Base-by-base conservation (phyloP, 495 filamentous ascomycete species). In the Staphylotrichum tortipilum region DNA sequence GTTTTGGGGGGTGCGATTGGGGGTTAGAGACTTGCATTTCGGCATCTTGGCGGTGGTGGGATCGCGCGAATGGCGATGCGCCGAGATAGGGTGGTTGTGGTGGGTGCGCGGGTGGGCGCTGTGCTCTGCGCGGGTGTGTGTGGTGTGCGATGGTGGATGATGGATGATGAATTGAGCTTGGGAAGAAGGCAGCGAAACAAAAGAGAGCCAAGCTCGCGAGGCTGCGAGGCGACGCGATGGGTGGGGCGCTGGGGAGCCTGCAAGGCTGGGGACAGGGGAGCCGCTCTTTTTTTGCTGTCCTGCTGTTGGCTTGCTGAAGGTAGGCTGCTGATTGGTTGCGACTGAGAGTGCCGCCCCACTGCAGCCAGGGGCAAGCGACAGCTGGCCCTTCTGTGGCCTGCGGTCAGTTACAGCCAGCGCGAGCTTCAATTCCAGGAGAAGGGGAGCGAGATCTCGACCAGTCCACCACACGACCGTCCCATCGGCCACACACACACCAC, bases 41-140 rank as follows among this genome's bases (percentile, higher is more conserved):
- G 72, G 72, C 72, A 76, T 75, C 40, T 65, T 68, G 67, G 18
- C 42, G 44, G 47, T 46, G 37, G 17, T 14, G 17, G 11, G 21
- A 39, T 52, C 31, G 47, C 47, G 47, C 2, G 7, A 11, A 30
- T 46, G 29, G 50, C 50, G 47, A 36, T 43, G 39, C 42, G 33
- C 46, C 34, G 30, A 39, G 17, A 33, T 35, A 23, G 26, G 47
- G 30, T 38, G 21, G 47, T 33, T 33, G 21, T 35, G 10, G 50
- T 28, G 31, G 37, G 12, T 7, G 2, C 17, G 9, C 22, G 29
- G 33, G 18, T 12, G 40, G 47, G 38, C 39, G 17, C 15, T 39
- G 26, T 10, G 9, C n/a, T 12, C 5, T 22, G 2, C 9, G 26
- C 26, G 26, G 26, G n/a, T n/a, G n/a, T n/a, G n/a, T n/a, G n/a